Percentiles rank a stretch among this genome's conserved stretches.
These are phyloP conservation scores for Lentinus tigrinus DNA, from an alignment of 768 basidiomycete genomes.

Conservation along the genomic window DNA sequence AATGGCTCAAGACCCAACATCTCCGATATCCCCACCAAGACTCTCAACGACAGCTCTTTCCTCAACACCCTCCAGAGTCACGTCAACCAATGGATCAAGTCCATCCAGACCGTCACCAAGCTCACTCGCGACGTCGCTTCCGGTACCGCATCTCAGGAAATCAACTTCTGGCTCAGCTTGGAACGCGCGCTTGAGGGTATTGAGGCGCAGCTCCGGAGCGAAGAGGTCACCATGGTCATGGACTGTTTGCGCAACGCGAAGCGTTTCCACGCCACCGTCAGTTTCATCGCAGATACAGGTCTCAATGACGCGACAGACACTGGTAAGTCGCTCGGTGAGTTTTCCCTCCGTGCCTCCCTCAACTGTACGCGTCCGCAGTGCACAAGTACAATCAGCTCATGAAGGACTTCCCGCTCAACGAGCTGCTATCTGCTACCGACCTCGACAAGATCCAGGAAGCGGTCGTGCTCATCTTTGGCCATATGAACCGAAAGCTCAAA, in stretches of 20 bases:
- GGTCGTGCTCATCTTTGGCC: constrained; percentile 81
- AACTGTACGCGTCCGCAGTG: constrained; percentile 43
- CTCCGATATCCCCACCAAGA: constrained; percentile 68
- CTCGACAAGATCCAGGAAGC: constrained; percentile 94
- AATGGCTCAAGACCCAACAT: constrained; percentile 65
- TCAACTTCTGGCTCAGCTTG: constrained; percentile 98
- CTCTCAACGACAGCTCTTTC: constrained; percentile 86
- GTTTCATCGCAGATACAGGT: constrained; percentile 97
- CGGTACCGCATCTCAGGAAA: constrained; percentile 96
- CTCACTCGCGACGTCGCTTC: constrained; percentile 90
- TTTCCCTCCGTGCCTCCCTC: background rate
- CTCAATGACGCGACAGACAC: constrained; percentile 90
- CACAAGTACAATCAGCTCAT: constrained; percentile 98
- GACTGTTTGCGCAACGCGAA: constrained; percentile 95
- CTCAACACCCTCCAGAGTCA: constrained; percentile 91
- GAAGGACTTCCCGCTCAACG: constrained; percentile 99
- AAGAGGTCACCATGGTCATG: constrained; percentile 91
- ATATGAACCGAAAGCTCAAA: constrained; percentile 93
- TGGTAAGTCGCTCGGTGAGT: constrained; percentile 44
- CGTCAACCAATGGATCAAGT: constrained; percentile 98
- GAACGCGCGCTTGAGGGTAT: constrained; percentile 93
- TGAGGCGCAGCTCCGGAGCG: constrained; percentile 86
- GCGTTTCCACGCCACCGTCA: constrained; percentile 94
- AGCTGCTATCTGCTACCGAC: constrained; percentile 94
- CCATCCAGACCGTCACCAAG: constrained; percentile 95